Percentiles rank a stretch among this genome's conserved stretches.
These are phyloP conservation scores for Houttuynia cordata DNA, from an alignment of 164 flowering plant genomes.

Conservation along the genomic window DNA sequence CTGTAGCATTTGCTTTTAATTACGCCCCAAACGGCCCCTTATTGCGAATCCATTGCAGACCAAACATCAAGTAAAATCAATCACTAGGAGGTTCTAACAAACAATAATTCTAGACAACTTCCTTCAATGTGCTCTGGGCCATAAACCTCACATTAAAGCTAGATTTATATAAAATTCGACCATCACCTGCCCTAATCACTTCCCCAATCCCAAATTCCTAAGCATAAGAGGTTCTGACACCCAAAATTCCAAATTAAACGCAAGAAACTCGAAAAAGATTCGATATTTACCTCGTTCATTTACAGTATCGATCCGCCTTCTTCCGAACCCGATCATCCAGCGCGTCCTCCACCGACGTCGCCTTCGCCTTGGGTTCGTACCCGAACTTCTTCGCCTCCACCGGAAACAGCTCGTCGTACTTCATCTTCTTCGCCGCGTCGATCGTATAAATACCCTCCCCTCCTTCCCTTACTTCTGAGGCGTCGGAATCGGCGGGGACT, in stretches of 20 bases:
- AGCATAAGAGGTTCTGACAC: not conserved
- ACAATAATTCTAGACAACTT: too few species aligned
- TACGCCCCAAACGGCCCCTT: too few species aligned
- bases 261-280: not conserved
- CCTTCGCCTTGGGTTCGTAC: conserved; percentile 42
- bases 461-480: not conserved
- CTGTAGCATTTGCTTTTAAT: too few species aligned
- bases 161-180: too few species aligned
- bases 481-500: not conserved
- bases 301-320: conserved; percentile 97
- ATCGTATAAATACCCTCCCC: conserved; percentile 40
- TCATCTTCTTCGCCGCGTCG: conserved; percentile 79
- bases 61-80: too few species aligned
- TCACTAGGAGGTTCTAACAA: too few species aligned
- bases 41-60: too few species aligned
- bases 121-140: too few species aligned
- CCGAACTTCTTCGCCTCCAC: conserved; percentile 79
- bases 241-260: not conserved
- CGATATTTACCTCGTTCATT: conserved; percentile 19
- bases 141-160: too few species aligned
- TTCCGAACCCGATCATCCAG: conserved; percentile 92
- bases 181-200: too few species aligned
- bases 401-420: conserved; percentile 75
- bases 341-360: conserved; percentile 58
- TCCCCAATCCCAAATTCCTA: too few species aligned